These are phyloP conservation scores for Sporormia fimetaria DNA, from an alignment of 495 filamentous ascomycete species.

Conservation along the genomic window DNA sequence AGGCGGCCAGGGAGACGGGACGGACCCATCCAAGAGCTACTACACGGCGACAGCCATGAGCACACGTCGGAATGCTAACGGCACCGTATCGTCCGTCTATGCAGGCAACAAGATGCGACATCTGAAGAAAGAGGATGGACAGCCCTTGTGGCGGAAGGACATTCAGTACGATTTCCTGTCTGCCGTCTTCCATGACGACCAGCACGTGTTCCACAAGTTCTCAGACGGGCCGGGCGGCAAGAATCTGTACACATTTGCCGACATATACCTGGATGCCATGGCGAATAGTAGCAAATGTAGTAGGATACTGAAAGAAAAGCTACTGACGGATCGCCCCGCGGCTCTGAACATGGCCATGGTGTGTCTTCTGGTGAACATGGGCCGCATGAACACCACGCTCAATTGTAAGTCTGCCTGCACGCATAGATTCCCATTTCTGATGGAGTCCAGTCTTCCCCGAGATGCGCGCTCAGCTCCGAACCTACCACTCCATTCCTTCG, in stretches of 20 bases:
- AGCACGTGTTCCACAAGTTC: constrained; percentile 75
- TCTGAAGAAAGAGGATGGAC: constrained; percentile 94
- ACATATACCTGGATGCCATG: constrained; percentile 98
- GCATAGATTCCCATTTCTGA: constrained; percentile 26
- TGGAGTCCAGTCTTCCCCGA: constrained; percentile 76
- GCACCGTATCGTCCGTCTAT: constrained; percentile 56
- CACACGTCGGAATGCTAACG: constrained; percentile 54
- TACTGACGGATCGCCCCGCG: constrained; percentile 80
- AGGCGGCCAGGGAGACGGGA: constrained; percentile 19
- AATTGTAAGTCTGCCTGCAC: constrained; percentile 57
- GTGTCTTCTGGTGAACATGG: constrained; percentile 91
- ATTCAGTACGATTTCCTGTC: constrained; percentile 94
- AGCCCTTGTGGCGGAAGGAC: constrained; percentile 92
- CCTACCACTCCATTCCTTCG: constrained; percentile 95
- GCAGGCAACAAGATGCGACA: constrained; percentile 91
- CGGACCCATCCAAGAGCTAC: constrained; percentile 33
- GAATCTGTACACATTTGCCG: constrained; percentile 83
- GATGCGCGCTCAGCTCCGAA: constrained; percentile 96
- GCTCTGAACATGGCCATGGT: constrained; percentile 99
- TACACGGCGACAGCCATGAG: constrained; percentile 46
- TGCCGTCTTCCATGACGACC: constrained; percentile 78
- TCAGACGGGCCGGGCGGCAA: constrained; percentile 57
- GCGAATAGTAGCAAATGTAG: constrained; percentile 97
- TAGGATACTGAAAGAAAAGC: constrained; percentile 94
- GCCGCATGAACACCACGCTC: constrained; percentile 95